Evolutionary conservation across 371 early-diverging fungal species (phyloP), one percentile per base, ranked within the genome.

Genomic region (Rhizopus sp.): DNA sequence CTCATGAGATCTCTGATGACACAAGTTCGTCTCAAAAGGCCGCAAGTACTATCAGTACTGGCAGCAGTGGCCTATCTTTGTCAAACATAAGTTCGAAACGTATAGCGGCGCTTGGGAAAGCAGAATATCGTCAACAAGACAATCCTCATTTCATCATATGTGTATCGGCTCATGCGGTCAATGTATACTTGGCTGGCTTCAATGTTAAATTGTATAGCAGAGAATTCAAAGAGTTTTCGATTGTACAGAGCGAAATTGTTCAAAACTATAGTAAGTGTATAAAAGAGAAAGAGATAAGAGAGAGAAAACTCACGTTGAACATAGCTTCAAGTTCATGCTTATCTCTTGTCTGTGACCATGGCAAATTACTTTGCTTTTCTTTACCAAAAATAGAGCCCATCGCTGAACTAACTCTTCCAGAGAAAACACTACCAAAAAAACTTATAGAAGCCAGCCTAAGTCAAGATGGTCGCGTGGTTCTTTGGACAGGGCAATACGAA

Each of bases 381-480:
- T 38, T 78, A 7, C 78, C 78, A 10, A 50, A 48, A 0, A 41
- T 78, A 23, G 57, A 61, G 7, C 54, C 62, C 4, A 49, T 77
- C 32, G 51, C 55, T 15, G 57, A 60, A 35, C 62, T 33, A 38
- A 47, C 42, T 17, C 48, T 48, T 52, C 61, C 53, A 8, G 58
- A 40, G 30, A 44, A 34, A 4, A 39, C 44, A 23, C 42, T 15
- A 17, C 13, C 54, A 16, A 40, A 59, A 17, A 59, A 58, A 40
- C 46, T 69, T 29, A 13, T 61, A 23, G 75, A 80, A 38, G 60
- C 70, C 30, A 63, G 68, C 5, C 49, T 82, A 15, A 58, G 69
- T 50, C 50, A 49, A 16, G 85, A 84, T 57, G 85, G 83, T 40
- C 69, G 85, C 8, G 55, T 84, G 7, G 62, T 74, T 23, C 50